These are phyloP conservation scores for Podosphaera fusca DNA, from an alignment of 2,329 filamentous ascomycete species.

Conservation along the genomic window DNA sequence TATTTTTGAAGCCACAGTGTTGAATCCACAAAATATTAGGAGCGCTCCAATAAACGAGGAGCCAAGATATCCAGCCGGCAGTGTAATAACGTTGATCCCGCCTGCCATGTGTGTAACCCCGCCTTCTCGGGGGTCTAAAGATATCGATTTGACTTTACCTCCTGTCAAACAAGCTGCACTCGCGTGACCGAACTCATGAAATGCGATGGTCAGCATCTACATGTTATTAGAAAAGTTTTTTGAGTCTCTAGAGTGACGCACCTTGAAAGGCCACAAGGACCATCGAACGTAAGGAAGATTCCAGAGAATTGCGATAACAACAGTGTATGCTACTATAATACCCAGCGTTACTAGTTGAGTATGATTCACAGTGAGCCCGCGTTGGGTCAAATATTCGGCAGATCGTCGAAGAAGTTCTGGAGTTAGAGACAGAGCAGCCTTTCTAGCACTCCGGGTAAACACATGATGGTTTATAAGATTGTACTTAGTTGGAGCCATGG, in stretches of 20 bases:
- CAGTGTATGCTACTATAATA: conserved; percentile 47
- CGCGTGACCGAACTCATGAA: conserved; percentile 61
- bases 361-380: conserved; percentile 22
- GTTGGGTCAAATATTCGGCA: conserved; percentile 5
- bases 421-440: conserved; percentile 4
- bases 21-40: conserved; percentile 58
- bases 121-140: conserved; percentile 51
- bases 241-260: conserved; percentile 15
- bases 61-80: conserved; percentile 59
- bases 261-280: conserved; percentile 63
- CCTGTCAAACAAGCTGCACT: conserved; percentile 50
- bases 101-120: conserved; percentile 60
- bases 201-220: conserved; percentile 55
- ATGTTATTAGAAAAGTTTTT: not conserved
- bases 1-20: conserved; percentile 63
- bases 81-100: conserved; percentile 43
- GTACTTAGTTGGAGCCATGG: not conserved
- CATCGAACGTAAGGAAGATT: conserved; percentile 56
- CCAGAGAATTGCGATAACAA: conserved; percentile 55
- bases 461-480: not conserved
- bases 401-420: conserved; percentile 7
- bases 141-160: conserved; percentile 50
- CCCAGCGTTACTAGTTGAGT: conserved; percentile 50
- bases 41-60: conserved; percentile 56
- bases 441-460: conserved; percentile 1